These are phyloP conservation scores for Alternaria sp. DNA, from an alignment of 2,329 filamentous ascomycete species.

Conservation along the genomic window DNA sequence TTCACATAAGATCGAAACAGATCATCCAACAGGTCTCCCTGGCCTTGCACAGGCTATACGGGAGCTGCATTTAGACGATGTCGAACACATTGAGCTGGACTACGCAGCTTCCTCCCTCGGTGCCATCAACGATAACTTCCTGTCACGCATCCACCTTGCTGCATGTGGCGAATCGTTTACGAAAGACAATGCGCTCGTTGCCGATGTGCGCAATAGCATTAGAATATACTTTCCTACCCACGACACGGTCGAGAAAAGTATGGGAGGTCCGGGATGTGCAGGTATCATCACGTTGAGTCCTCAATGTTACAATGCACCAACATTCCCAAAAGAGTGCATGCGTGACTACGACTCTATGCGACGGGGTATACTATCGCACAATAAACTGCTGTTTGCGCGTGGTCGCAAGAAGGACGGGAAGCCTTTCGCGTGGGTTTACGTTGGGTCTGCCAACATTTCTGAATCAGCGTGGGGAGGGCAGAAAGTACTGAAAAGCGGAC, in stretches of 20 bases:
- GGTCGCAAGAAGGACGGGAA: constrained; percentile 36
- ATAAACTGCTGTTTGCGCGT: constrained; percentile 69
- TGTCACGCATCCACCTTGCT: constrained; percentile 67
- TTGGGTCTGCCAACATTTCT: constrained; percentile 91
- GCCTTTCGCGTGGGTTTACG: constrained; percentile 76
- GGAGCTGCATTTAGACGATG: constrained; percentile 34
- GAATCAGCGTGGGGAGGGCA: constrained; percentile 93
- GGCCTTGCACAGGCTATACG: constrained; percentile 74
- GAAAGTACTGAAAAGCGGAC: constrained; percentile 71
- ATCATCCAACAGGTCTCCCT: constrained; percentile 71
- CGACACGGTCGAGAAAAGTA: constrained; percentile 64
- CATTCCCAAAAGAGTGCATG: constrained; percentile 76
- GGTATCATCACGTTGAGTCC: constrained; percentile 84
- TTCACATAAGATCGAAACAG: constrained; percentile 41
- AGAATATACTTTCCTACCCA: constrained; percentile 47
- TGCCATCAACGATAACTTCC: constrained; percentile 72
- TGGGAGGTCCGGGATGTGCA: constrained; percentile 67
- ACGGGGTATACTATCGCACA: constrained; percentile 82
- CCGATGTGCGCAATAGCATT: constrained; percentile 26
- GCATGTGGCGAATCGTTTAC: constrained; percentile 54
- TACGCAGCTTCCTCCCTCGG: constrained; percentile 85
- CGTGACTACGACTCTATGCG: constrained; percentile 78
- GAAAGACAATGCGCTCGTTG: background rate
- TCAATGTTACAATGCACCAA: constrained; percentile 73
- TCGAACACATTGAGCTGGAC: constrained; percentile 70